phyloP scores from a whole-genome alignment of 345 rosid species.

The Viola odorata region DNA sequence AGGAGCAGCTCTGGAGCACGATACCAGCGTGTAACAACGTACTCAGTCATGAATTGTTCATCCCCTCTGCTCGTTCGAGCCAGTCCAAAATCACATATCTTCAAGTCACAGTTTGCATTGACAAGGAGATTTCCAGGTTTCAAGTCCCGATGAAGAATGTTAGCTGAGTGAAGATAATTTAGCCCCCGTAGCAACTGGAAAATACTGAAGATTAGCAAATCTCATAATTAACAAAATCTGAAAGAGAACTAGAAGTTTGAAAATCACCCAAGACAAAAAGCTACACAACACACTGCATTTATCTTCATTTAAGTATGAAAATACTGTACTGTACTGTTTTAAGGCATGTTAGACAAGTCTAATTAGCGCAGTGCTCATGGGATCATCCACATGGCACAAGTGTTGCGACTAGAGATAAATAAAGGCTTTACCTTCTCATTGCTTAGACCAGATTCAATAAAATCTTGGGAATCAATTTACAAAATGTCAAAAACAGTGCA shows the following conservation, averaged over 20 bases:
- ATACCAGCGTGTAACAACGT: constrained; percentile 38
- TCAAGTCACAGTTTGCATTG: constrained; percentile 76
- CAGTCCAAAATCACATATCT: constrained; percentile 77
- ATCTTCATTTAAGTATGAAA: background rate
- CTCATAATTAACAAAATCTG: background rate
- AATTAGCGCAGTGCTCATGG: background rate
- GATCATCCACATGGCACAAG: too few relatives aligned
- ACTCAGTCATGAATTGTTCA: constrained; percentile 29
- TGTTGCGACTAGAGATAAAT: too few relatives aligned
- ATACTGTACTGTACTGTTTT: background rate
- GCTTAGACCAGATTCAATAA: too few relatives aligned
- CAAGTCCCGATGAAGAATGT: constrained; percentile 82
- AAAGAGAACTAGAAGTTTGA: background rate
- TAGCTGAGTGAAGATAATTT: constrained; percentile 78
- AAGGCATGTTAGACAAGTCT: background rate
- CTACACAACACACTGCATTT: background rate
- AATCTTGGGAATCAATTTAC: too few relatives aligned
- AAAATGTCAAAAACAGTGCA: too few relatives aligned
- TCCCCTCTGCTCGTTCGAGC: constrained; percentile 71
- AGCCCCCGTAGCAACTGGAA: constrained; percentile 69
- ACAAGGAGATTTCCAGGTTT: constrained; percentile 88
- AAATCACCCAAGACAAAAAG: background rate
- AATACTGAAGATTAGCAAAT: background rate
- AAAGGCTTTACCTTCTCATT: too few relatives aligned
- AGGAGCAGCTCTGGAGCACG: constrained; percentile 38